Conservation (phyloP, 495 filamentous ascomycete species). For the Daldinia bambusicola region DNA sequence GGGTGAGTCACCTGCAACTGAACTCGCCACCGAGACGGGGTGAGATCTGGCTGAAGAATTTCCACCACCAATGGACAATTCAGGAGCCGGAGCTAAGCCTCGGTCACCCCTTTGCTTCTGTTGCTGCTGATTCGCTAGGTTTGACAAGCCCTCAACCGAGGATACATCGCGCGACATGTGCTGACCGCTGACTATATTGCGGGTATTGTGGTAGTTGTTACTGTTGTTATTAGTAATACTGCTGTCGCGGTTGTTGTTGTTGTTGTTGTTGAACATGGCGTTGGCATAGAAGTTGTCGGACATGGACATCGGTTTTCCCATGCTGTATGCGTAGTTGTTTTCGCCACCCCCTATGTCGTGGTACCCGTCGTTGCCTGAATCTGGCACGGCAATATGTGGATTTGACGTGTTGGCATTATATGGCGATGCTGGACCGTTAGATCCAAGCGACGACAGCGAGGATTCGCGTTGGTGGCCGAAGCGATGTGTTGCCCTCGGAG, state of each 20-base stretch:
- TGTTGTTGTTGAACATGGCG: conserved; percentile 22
- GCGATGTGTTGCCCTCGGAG: conserved; percentile 52
- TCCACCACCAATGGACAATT: conserved; percentile 47
- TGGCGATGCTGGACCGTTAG: conserved; percentile 64
- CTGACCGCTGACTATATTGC: conserved; percentile 38
- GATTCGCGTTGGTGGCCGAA: conserved; percentile 64
- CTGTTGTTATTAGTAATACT: conserved; percentile 41
- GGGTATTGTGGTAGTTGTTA: conserved; percentile 29
- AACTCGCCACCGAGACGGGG: conserved; percentile 61
- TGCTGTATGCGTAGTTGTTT: conserved; percentile 53
- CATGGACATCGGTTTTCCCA: conserved; percentile 50
- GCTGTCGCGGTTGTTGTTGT: conserved; percentile 26
- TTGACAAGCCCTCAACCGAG: conserved; percentile 40
- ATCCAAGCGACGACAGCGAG: conserved; percentile 66
- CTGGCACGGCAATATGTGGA: conserved; percentile 62
- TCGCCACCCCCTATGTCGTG: conserved; percentile 52
- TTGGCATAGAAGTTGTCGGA: conserved; percentile 51
- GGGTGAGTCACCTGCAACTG: conserved; percentile 64
- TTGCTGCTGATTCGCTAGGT: conserved; percentile 41
- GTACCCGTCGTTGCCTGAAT: conserved; percentile 52
- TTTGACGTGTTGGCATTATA: conserved; percentile 62
- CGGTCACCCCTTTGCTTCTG: conserved; percentile 50
- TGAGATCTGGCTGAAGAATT: conserved; percentile 47
- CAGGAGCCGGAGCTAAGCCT: conserved; percentile 51
- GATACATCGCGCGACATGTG: conserved; percentile 39